Evolutionary conservation across 306 rosid genomes (phyloP), one percentile per base, ranked within the genome.

Genomic region (Pyrus bretschneideri): DNA sequence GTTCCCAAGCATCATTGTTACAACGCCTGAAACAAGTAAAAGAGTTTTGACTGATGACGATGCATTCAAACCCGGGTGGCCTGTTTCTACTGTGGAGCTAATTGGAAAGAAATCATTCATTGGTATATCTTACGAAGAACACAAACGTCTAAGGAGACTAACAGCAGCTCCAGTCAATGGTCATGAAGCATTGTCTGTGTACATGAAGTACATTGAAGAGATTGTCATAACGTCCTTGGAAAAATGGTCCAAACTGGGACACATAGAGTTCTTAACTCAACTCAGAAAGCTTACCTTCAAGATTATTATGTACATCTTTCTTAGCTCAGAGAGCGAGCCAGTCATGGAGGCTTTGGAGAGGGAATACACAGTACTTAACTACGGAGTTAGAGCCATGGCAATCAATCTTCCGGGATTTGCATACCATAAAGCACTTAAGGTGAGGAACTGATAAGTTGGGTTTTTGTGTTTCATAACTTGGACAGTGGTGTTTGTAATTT

Each of bases 361-460:
- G 81, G 93, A 92, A 60, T 94, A 92, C 42, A 94, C 93, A 4
- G 25, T 69, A 11, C 95, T 94, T 74, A 94, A 94, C 49, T 40
- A 85, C 69, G 98, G 97, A 63, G 88, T 94, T 46, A 88, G 98
- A 81, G 93, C 98, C 74, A 89, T 94, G 98, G 77, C 86, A 4
- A 89, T 94, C 38, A 89, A 92, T 68, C 19, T 94, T 82, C 98
- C 98, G 4, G 98, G 98, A 71, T 94, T 94, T 35, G 97, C 97
- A 6, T 94, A 89, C 78, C 79, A 90, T 77, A 94, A 76, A 40
- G 96, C 98, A 17, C 85, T 85, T 64, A 90, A 90, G 96, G 98
- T 89, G 72, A 72, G 58, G 42, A 14, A 60, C 58, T 60, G 12
- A 17, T 45, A 2, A 60, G 25, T 59, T 73, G 18, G 19, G 3